These are phyloP conservation scores for Blastomyces gilchristii DNA, from an alignment of 2,329 filamentous ascomycete species.

Conservation along the genomic window DNA sequence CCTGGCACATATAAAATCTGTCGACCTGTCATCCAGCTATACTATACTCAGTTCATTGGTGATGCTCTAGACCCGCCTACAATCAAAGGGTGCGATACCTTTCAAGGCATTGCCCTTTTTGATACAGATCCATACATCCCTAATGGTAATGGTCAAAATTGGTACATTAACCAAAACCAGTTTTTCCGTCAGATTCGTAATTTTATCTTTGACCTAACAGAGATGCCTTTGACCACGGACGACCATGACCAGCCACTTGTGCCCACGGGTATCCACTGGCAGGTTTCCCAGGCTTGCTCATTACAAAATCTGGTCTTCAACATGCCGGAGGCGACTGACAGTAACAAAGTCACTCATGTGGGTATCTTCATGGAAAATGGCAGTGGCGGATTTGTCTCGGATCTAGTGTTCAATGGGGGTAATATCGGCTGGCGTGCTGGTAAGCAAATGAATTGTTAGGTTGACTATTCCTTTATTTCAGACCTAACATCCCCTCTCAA, in stretches of 20 bases:
- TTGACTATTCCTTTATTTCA: no score
- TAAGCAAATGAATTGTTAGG: neutral
- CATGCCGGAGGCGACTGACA: constrained; percentile 43
- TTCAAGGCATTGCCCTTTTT: constrained; percentile 43
- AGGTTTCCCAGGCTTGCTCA: constrained; percentile 62
- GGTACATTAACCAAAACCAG: constrained; percentile 60
- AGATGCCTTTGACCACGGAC: constrained; percentile 39
- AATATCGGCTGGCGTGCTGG: constrained; percentile 35
- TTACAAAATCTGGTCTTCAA: constrained; percentile 65
- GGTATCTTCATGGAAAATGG: constrained; percentile 27
- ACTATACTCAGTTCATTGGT: constrained; percentile 87
- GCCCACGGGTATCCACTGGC: constrained; percentile 53
- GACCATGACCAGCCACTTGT: constrained; percentile 9
- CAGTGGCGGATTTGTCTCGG: constrained; percentile 49
- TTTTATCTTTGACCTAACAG: constrained; percentile 60
- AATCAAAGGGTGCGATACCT: constrained; percentile 8
- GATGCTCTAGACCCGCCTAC: constrained; percentile 44
- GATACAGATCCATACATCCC: constrained; percentile 63
- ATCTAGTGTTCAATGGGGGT: constrained; percentile 51
- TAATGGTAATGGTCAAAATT: constrained; percentile 49
- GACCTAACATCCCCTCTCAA: neutral
- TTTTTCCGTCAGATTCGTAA: constrained; percentile 68
- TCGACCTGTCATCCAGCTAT: constrained; percentile 64
- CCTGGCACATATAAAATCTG: constrained; percentile 73
- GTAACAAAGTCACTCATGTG: constrained; percentile 16